Conservation (phyloP, 441 rosid species). For the Monsonia emarginata region DNA sequence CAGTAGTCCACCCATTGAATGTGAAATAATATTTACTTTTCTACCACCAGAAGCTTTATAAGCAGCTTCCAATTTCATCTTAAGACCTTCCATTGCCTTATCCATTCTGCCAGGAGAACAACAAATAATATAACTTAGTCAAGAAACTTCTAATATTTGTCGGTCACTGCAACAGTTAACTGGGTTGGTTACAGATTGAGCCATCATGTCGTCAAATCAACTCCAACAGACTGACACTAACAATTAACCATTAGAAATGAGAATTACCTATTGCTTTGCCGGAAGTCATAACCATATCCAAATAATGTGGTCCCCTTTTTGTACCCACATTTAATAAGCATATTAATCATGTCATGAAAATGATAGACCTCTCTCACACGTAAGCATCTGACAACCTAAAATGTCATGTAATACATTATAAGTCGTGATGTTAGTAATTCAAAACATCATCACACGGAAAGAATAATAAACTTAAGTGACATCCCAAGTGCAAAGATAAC, state of each 20-base stretch:
- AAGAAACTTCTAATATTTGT: background rate
- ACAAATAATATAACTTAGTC: background rate
- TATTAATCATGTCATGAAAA: constrained; percentile 81
- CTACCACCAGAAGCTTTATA: constrained; percentile 56
- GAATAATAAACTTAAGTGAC: no score
- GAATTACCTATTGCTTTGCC: constrained; percentile 74
- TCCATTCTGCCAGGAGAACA: constrained; percentile 43
- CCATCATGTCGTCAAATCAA: background rate
- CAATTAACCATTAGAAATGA: background rate
- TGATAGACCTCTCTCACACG: constrained; percentile 59
- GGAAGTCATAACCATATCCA: constrained; percentile 85
- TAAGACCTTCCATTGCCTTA: constrained; percentile 52
- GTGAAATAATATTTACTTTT: constrained; percentile 66
- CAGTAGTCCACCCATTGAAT: constrained; percentile 87
- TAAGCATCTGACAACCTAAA: constrained; percentile 51
- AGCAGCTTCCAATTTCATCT: constrained; percentile 59
- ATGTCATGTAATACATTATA: constrained; percentile 11
- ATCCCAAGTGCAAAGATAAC: no score
- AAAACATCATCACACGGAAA: background rate
- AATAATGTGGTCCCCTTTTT: constrained; percentile 77
- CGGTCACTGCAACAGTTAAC: no score
- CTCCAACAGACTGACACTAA: no score
- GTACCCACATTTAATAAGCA: constrained; percentile 66
- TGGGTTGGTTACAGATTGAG: no score
- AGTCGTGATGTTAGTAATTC: constrained; percentile 7